Percentiles rank a stretch among this genome's conserved stretches.
phyloP scores from a whole-genome alignment of 306 rosid genomes.

The Citrullus mucosospermus region DNA sequence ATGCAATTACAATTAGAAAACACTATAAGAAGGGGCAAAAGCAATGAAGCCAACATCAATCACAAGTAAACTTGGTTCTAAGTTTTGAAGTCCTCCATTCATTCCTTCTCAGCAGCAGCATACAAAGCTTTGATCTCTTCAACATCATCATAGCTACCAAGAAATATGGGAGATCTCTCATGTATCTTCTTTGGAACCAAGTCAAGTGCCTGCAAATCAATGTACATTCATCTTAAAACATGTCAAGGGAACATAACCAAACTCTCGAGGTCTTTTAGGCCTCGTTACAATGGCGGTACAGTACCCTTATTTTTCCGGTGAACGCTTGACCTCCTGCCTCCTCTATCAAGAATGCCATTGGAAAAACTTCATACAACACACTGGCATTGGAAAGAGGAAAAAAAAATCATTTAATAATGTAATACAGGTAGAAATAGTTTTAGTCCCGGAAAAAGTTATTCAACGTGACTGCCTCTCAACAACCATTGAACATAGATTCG shows the following conservation, averaged over 20 bases:
- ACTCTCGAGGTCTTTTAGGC: neutral
- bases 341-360: constrained; percentile 94
- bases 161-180: constrained; percentile 77
- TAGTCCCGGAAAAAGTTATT: neutral
- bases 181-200: constrained; percentile 62
- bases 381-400: constrained; percentile 12
- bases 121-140: constrained; percentile 78
- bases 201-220: constrained; percentile 61
- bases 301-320: constrained; percentile 83
- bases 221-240: neutral
- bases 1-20: neutral
- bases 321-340: constrained; percentile 94
- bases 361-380: constrained; percentile 92
- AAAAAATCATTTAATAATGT: no score
- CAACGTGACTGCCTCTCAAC: no score
- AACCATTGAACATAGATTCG: no score
- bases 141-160: constrained; percentile 81
- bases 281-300: neutral
- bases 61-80: neutral
- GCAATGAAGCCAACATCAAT: neutral
- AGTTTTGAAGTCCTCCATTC: neutral
- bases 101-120: constrained; percentile 47
- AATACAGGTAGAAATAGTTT: neutral
- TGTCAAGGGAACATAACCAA: neutral
- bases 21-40: neutral